Evolutionary conservation across 2,329 filamentous ascomycete species (phyloP).

Genomic region (Myriosclerotinia scirpicola): DNA sequence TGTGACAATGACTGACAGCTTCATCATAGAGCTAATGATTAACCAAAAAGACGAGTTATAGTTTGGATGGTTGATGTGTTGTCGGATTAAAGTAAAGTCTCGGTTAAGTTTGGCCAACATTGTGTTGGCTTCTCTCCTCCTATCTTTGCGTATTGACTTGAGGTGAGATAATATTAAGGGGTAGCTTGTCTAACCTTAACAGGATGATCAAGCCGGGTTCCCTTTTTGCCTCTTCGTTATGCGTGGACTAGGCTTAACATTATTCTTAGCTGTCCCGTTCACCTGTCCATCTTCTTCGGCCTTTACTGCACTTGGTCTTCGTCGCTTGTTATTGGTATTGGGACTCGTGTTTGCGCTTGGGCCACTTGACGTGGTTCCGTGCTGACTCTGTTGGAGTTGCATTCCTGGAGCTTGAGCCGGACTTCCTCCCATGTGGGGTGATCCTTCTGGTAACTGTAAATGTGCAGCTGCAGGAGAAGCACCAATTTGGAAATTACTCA

Average conservation of each 20-base stretch:
- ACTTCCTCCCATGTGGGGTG: conserved; percentile 57
- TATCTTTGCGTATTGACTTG: background rate
- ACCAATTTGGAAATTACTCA: conserved; percentile 53
- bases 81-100: background rate
- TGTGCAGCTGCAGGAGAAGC: conserved; percentile 61
- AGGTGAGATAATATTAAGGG: background rate
- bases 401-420: conserved; percentile 63
- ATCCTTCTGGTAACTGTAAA: conserved; percentile 58
- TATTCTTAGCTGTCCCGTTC: conserved; percentile 38
- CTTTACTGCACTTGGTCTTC: conserved; percentile 44
- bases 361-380: conserved; percentile 64
- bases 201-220: conserved; percentile 30
- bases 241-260: conserved; percentile 45
- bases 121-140: background rate
- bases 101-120: background rate
- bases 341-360: conserved; percentile 63
- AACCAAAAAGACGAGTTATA: background rate
- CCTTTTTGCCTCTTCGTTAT: conserved; percentile 44
- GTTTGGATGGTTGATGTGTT: conserved; percentile 1
- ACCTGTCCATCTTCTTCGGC: conserved; percentile 40
- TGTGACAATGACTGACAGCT: conserved; percentile 13
- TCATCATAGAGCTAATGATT: background rate
- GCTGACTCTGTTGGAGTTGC: conserved; percentile 67
- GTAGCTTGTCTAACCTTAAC: background rate
- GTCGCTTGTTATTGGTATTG: conserved; percentile 43